These are phyloP conservation scores for Nepenthes gracilis DNA, from an alignment of 148 eudicot genomes.

Conservation along the genomic window DNA sequence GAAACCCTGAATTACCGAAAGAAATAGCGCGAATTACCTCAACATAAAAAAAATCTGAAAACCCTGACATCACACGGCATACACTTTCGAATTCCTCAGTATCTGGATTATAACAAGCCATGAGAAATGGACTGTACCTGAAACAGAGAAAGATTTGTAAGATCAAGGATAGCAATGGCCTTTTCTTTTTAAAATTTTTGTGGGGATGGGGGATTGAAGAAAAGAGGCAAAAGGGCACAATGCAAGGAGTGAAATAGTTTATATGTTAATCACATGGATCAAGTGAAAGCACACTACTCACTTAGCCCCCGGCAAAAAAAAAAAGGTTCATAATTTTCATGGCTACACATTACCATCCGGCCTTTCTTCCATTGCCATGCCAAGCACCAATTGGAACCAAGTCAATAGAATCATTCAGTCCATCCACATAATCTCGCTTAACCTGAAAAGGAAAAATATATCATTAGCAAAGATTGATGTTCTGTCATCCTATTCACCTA, in stretches of 20 bases:
- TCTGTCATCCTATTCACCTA: neutral
- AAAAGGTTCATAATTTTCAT: neutral
- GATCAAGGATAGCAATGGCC: neutral
- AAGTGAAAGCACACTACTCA: neutral
- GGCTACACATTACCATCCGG: slow-evolving; percentile 65
- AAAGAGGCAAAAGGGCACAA: neutral
- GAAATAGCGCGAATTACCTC: slow-evolving; percentile 36
- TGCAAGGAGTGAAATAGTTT: neutral
- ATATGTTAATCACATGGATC: neutral
- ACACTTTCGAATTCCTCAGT: slow-evolving; percentile 89
- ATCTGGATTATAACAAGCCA: slow-evolving; percentile 97
- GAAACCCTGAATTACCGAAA: neutral
- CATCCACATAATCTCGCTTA: slow-evolving; percentile 91
- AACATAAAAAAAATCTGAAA: slow-evolving; percentile 79
- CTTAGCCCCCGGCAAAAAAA: no score
- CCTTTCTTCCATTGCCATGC: slow-evolving; percentile 99
- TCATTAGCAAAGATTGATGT: neutral
- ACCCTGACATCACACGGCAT: slow-evolving; percentile 98
- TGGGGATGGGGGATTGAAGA: neutral
- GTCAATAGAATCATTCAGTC: slow-evolving; percentile 78
- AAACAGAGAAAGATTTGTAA: slow-evolving; percentile 7
- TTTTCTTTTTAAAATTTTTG: no score
- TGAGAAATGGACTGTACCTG: slow-evolving; percentile 96
- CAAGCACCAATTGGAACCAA: slow-evolving; percentile 99
- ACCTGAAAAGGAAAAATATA: slow-evolving; percentile 39